Percentiles rank a stretch among this genome's conserved stretches.
Evolutionary conservation across 2,329 filamentous ascomycete species (phyloP).

Genomic region (Capronia epimyces): DNA sequence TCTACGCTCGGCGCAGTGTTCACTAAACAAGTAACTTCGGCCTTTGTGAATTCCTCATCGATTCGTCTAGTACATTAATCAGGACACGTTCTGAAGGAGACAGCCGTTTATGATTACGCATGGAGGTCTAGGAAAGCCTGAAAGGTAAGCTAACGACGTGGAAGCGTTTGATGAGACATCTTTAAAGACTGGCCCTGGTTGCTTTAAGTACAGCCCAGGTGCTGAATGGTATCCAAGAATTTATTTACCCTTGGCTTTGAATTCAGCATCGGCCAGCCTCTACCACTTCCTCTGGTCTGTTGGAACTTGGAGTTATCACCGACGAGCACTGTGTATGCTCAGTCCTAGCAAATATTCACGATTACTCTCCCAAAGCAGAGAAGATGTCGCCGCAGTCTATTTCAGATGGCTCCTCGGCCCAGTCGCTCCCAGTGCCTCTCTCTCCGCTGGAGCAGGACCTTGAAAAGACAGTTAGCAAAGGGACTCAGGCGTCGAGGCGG

Average conservation of each 20-base stretch:
- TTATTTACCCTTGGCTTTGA: no score
- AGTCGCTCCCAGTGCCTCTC: conserved; percentile 8
- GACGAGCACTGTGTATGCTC: no score
- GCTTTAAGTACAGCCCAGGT: no score
- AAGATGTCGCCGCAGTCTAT: conserved; percentile 9
- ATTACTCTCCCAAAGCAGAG: not conserved
- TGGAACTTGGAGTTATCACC: no score
- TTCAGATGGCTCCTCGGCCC: conserved; percentile 11
- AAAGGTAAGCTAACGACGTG: no score
- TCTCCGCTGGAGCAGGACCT: conserved; percentile 8
- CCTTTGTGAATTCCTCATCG: not conserved
- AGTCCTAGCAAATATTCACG: conserved; percentile 7
- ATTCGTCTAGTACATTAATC: not conserved
- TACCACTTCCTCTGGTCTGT: not conserved
- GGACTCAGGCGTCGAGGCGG: conserved; percentile 8
- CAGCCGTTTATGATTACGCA: not conserved
- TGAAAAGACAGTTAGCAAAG: conserved; percentile 18
- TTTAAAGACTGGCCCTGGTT: not conserved
- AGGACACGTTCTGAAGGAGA: not conserved
- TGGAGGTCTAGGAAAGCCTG: no score
- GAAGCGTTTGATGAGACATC: not conserved
- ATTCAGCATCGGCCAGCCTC: not conserved
- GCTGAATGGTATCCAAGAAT: no score
- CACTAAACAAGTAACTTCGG: conserved; percentile 13
- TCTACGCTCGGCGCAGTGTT: conserved; percentile 1